Base-by-base conservation (phyloP, 2,329 filamentous ascomycete species). In the Macrophomina phaseolina region DNA sequence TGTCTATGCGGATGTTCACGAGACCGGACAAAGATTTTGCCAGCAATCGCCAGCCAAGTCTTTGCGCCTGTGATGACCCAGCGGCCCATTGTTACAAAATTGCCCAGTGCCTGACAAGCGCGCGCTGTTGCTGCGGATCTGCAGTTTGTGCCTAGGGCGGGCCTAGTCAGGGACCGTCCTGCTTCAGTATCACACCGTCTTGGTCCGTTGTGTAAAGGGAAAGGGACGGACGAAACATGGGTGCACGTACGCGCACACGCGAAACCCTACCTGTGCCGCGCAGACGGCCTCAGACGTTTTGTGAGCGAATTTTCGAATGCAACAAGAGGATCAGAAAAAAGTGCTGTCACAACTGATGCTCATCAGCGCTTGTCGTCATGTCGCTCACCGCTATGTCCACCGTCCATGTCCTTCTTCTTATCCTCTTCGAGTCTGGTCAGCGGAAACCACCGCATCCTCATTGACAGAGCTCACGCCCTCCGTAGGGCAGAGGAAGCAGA, bases 101-200 rank as follows among this genome's bases (percentile, higher is more conserved):
- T 61, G 40, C 38, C 56, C 40, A 32, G 40, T 61, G 40, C 40
- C 40, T 23, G 40, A 18, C 42, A 30, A n/a, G 56, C 42, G 40
- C 6, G 56, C 32, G 55, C 55, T 46, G 58, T 18, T 62, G 58
- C 34, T 61, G 56, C 30, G 36, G 58, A 62, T 62, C 58, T 62
- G 58, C 58, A 49, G 58, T 11, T 62, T 45, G 58, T 62, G 58
- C 58, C 45, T 62, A 7, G 32, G 30, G 42, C 45, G n/a, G 45
- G 45, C 28, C 58, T 49, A 62, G 58, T 62, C 58, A 62, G 58
- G 58, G 58, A 62, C 58, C 56, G 30, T n/a, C 16, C 28, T 49
- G 58, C 58, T 49, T 48, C 58, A 49, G 34, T 42, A 48, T n/a
- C 58, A 62, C 58, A 62, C 58, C 58, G 58, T 62, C 58, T 49